Evolutionary conservation across 352 stramenopile species (phyloP), one percentile per base, ranked within the genome.

Genomic region (Phytophthora citricola): DNA sequence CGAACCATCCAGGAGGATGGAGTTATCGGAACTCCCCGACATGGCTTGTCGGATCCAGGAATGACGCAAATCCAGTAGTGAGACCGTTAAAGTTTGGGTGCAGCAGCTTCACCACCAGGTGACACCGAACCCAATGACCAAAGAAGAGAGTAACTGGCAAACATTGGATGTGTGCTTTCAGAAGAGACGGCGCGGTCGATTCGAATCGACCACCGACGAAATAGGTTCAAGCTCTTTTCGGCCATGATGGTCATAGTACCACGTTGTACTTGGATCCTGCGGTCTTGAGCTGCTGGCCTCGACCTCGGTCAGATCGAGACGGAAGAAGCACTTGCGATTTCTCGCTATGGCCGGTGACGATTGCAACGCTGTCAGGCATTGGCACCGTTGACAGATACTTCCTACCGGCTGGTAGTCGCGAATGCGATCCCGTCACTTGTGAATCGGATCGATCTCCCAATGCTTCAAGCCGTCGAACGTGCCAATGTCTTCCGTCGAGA

Each of bases 1-100:
- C 8, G 57, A 46, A 10, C 68, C 72, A 26, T 79, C 63, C 32
- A 79, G 52, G 1, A 22, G n/a, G 34, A 79, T 76, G 2, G 52
- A 51, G 1, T 31, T 24, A 20, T 20, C 26, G 6, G 54, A 70
- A 22, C 34, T 40, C 20, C n/a, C n/a, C 15, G 63, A 51, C 43
- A 60, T 51, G 51, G 10, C 14, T n/a, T 5, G 9, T 17, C 20
- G 15, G 20, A 54, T 62, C 62, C 5, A 54, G 43, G 41, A 71
- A 47, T 71, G 60, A 11, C 34, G 0, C 11, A 5, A 52, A 40
- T 22, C 34, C 40, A 49, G 56, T 20, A 20, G 17, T 20, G 17
- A 20, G 17, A 20, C 17, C 17, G 24, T 17, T 58, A 5, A 31
- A 9, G 5, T 31, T 31, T 31, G 4, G 27, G 27, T 31, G 27